Evolutionary conservation across 129 eudicot genomes (phyloP).

Genomic region (Saposhnikovia divaricata): DNA sequence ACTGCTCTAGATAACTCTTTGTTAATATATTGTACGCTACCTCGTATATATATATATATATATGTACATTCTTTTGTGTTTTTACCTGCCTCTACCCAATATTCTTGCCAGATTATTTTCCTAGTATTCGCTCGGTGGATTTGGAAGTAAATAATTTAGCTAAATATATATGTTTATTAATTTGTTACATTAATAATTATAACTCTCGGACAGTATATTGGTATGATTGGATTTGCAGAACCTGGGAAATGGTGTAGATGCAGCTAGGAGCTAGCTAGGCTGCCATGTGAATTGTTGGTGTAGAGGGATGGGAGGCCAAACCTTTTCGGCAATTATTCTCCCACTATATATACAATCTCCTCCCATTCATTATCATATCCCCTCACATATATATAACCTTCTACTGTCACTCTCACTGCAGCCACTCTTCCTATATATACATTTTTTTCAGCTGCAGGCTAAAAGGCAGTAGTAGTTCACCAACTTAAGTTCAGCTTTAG

Average conservation of each 20-base stretch:
- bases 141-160: not conserved
- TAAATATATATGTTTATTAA: too few relatives aligned
- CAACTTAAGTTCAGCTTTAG: not conserved
- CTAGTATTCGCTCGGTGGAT: not conserved
- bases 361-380: not conserved
- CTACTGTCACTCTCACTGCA: not conserved
- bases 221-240: not conserved
- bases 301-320: constrained; percentile 37
- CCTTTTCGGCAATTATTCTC: constrained; percentile 30
- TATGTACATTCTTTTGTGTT: not conserved
- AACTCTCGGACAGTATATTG: not conserved
- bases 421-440: not conserved
- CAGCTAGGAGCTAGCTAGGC: not conserved
- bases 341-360: not conserved
- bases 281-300: constrained; percentile 30
- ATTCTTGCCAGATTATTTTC: not conserved
- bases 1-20: too few relatives aligned
- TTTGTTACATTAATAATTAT: too few relatives aligned
- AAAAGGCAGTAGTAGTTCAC: not conserved
- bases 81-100: not conserved
- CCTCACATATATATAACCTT: not conserved
- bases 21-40: too few relatives aligned
- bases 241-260: constrained; percentile 3
- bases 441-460: not conserved
- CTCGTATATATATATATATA: too few relatives aligned